phyloP scores from a whole-genome alignment of 2,329 filamentous ascomycete species.

The Penicillium vulpinum region DNA sequence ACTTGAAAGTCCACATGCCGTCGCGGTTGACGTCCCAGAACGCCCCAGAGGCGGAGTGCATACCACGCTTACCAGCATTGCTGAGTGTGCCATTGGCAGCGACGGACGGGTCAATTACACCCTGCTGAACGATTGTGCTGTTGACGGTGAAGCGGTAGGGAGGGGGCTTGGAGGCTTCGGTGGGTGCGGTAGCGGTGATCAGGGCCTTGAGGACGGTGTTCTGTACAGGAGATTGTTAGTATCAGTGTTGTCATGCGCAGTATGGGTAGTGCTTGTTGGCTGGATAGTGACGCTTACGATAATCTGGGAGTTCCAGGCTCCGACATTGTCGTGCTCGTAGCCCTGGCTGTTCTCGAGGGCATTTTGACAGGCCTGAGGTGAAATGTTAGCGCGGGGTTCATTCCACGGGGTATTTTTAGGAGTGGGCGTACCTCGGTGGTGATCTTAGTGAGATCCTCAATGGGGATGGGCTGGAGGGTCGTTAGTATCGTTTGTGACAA shows the following conservation, averaged over 20 bases:
- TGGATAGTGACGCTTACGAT: constrained; percentile 64
- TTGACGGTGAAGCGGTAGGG: constrained; percentile 96
- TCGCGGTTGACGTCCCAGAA: constrained; percentile 55
- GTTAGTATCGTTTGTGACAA: constrained; percentile 10
- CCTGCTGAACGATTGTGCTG: constrained; percentile 96
- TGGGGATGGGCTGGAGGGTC: constrained; percentile 65
- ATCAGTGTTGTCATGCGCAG: not conserved
- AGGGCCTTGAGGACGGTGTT: constrained; percentile 44
- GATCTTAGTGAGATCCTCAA: constrained; percentile 79
- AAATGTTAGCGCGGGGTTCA: constrained; percentile 11
- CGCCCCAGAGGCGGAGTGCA: constrained; percentile 53
- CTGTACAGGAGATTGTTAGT: constrained; percentile 21
- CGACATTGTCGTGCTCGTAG: constrained; percentile 85
- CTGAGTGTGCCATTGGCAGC: constrained; percentile 58
- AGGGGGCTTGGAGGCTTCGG: constrained; percentile 40
- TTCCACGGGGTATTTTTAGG: not conserved
- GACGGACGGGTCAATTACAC: constrained; percentile 54
- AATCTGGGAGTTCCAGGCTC: constrained; percentile 87
- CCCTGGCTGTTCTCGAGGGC: constrained; percentile 71
- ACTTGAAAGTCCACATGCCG: constrained; percentile 56
- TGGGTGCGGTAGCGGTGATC: constrained; percentile 43
- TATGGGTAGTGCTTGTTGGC: not conserved
- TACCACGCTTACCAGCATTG: constrained; percentile 76
- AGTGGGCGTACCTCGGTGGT: constrained; percentile 68
- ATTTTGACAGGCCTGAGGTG: constrained; percentile 73